These are phyloP conservation scores for Fonsecaea multimorphosa DNA, from an alignment of 2,329 filamentous ascomycete species.

Conservation along the genomic window DNA sequence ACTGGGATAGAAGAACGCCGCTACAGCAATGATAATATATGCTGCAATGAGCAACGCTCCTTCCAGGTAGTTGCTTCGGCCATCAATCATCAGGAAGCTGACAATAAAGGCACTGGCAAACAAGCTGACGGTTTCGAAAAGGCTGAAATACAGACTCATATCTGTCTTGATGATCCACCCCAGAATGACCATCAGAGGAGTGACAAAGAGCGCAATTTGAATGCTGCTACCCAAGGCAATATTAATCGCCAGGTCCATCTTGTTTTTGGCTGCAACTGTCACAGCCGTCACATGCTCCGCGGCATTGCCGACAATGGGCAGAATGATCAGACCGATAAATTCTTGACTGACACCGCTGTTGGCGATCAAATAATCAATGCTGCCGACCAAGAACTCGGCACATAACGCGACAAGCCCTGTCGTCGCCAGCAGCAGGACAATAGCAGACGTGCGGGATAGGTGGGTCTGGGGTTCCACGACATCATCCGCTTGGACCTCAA, in stretches of 20 bases:
- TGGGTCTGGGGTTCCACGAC: constrained; percentile 42
- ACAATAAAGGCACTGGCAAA: constrained; percentile 85
- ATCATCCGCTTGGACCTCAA: constrained; percentile 42
- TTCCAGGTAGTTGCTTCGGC: constrained; percentile 85
- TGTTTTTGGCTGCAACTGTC: constrained; percentile 74
- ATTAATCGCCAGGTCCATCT: constrained; percentile 76
- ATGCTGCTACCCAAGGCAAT: constrained; percentile 74
- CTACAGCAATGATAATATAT: constrained; percentile 71
- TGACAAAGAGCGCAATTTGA: constrained; percentile 74
- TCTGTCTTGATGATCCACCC: constrained; percentile 72
- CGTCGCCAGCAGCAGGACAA: constrained; percentile 67
- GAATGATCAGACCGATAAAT: constrained; percentile 74
- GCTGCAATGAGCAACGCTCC: constrained; percentile 69
- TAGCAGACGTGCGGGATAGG: constrained; percentile 53
- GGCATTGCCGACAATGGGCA: constrained; percentile 75
- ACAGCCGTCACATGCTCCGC: constrained; percentile 76
- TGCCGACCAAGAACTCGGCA: constrained; percentile 72
- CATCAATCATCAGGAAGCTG: constrained; percentile 85
- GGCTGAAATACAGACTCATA: constrained; percentile 84
- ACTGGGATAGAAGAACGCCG: constrained; percentile 70
- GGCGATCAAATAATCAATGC: constrained; percentile 68
- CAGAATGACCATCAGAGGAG: constrained; percentile 71
- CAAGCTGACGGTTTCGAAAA: constrained; percentile 86
- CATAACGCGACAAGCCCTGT: constrained; percentile 71
- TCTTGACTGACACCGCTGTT: constrained; percentile 64